phyloP scores from a whole-genome alignment of 2,329 filamentous ascomycete genomes.

The Cytospora piceae region DNA sequence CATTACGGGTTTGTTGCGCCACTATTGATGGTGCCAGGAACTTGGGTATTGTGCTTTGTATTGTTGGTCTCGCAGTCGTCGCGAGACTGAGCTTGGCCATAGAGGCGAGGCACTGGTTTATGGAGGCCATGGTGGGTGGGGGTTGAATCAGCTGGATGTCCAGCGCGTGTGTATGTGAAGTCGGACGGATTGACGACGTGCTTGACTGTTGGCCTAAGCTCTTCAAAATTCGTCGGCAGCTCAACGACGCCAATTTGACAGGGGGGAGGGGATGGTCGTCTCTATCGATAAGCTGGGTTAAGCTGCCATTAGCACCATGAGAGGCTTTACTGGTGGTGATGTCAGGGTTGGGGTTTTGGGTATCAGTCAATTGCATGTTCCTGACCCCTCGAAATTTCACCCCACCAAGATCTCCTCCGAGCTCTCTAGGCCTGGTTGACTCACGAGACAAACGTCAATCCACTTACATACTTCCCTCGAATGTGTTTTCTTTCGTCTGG shows the following conservation, averaged over 20 bases:
- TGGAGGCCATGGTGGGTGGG: constrained; percentile 51
- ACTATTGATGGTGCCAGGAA: constrained; percentile 53
- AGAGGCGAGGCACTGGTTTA: constrained; percentile 58
- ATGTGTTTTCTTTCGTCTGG: not conserved
- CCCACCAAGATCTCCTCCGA: constrained; percentile 30
- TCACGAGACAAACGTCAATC: constrained; percentile 25
- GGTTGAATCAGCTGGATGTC: not conserved
- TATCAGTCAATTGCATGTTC: not conserved
- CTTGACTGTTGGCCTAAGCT: not conserved
- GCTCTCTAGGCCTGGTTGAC: constrained; percentile 28
- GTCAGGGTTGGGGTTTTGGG: constrained; percentile 3
- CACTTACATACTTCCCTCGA: not conserved
- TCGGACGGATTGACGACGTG: not conserved
- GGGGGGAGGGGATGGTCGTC: not conserved
- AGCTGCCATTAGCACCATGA: no score
- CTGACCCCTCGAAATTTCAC: constrained; percentile 33
- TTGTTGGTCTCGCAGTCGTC: constrained; percentile 47
- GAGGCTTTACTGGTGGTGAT: no score
- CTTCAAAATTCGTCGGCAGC: constrained; percentile 27
- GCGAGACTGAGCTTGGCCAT: constrained; percentile 55
- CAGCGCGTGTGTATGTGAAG: not conserved
- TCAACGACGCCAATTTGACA: not conserved
- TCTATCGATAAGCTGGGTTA: constrained; percentile 8
- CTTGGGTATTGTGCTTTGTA: constrained; percentile 48
- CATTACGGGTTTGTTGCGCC: constrained; percentile 47